Conservation (phyloP, 768 basidiomycete species). For the Pisolithus microcarpus region DNA sequence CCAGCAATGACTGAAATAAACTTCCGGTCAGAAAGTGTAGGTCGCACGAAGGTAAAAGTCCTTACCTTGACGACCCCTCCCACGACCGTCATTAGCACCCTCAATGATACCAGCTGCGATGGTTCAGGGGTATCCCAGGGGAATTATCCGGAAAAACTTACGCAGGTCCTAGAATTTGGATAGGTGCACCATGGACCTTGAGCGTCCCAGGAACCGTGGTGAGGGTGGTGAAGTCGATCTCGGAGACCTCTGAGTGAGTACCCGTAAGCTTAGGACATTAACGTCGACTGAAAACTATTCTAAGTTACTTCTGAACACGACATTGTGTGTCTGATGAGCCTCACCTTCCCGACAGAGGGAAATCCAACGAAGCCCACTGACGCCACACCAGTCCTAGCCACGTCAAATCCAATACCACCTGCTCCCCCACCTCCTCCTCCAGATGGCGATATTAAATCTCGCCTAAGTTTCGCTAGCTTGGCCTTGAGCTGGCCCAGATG, state of each 20-base stretch:
- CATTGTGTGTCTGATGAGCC: constrained; percentile 1
- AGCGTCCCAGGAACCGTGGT: constrained; percentile 94
- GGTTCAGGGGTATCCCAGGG: constrained; percentile 7
- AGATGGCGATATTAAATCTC: constrained; percentile 82
- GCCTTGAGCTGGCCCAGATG: constrained; percentile 96
- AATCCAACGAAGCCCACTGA: constrained; percentile 91
- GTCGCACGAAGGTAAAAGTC: constrained; percentile 8
- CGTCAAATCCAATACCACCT: constrained; percentile 87
- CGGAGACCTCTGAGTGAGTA: constrained; percentile 92
- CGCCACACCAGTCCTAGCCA: constrained; percentile 94
- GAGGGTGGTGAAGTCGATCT: constrained; percentile 94
- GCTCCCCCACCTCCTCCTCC: constrained; percentile 78
- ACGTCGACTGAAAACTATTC: constrained; percentile 49
- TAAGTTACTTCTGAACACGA: constrained; percentile 3
- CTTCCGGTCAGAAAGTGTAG: constrained; percentile 15
- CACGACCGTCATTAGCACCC: constrained; percentile 93
- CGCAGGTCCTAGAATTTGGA: constrained; percentile 92
- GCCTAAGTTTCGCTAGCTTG: constrained; percentile 92
- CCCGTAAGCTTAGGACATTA: constrained; percentile 96
- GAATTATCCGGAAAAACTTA: constrained; percentile 31
- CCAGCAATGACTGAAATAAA: constrained; percentile 60
- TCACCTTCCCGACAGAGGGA: constrained; percentile 91
- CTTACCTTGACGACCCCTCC: constrained; percentile 89
- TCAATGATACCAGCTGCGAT: constrained; percentile 89
- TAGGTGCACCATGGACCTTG: constrained; percentile 92